A percentile compares a stretch with the other conserved stretches of the same genome.
Evolutionary conservation across 1,284 basidiomycete genomes (phyloP).

Genomic region (Laetiporus sulphureus): DNA sequence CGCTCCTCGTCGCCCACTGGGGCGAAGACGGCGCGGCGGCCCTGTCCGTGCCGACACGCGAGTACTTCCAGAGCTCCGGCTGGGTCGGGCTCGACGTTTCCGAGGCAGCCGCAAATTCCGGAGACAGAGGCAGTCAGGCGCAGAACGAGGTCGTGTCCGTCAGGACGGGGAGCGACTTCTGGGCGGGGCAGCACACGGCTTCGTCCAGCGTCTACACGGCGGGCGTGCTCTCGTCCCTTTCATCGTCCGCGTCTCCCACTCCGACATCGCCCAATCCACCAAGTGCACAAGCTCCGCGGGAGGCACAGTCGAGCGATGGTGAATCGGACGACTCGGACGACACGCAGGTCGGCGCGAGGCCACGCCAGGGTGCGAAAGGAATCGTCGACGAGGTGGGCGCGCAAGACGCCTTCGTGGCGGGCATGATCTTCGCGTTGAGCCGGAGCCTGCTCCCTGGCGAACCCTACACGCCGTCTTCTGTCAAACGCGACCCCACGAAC

Average conservation of each 20-base stretch:
- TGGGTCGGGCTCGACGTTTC: constrained; percentile 41
- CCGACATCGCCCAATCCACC: constrained; percentile 5
- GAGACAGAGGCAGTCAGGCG: background rate
- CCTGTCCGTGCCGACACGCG: constrained; percentile 72
- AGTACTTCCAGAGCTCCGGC: constrained; percentile 76
- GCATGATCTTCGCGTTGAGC: constrained; percentile 73
- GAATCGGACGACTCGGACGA: constrained; percentile 43
- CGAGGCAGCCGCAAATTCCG: constrained; percentile 3
- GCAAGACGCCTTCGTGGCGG: constrained; percentile 73
- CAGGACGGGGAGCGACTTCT: constrained; percentile 69
- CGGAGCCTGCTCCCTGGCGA: constrained; percentile 58
- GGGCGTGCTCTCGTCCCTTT: constrained; percentile 17
- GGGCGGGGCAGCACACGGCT: constrained; percentile 54
- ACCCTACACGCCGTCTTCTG: constrained; percentile 59
- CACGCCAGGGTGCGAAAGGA: constrained; percentile 16
- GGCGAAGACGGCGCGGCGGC: constrained; percentile 70
- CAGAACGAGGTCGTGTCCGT: constrained; percentile 40
- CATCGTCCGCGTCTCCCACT: background rate
- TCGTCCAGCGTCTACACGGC: constrained; percentile 53
- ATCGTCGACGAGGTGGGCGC: constrained; percentile 64
- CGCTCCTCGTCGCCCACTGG: constrained; percentile 74
- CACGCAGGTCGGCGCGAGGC: constrained; percentile 37
- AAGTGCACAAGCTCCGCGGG: constrained; percentile 13
- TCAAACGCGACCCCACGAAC: constrained; percentile 27
- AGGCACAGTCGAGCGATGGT: constrained; percentile 28